Evolutionary conservation across 768 basidiomycete genomes (phyloP).

Genomic region (Kwoniella sp.): DNA sequence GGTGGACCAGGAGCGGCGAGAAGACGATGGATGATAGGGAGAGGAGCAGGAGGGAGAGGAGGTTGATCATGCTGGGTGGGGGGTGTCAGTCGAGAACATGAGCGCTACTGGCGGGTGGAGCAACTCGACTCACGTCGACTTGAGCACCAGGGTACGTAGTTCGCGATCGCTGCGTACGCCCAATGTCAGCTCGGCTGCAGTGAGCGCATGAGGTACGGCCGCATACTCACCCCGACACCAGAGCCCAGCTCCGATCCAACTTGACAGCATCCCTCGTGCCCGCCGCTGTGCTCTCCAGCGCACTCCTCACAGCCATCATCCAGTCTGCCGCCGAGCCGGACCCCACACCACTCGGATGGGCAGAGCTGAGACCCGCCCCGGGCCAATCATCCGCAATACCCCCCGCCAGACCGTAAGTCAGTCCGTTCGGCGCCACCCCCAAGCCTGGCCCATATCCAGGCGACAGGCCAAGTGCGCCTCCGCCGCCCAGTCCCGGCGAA

Average conservation of each 20-base stretch:
- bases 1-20: conserved; percentile 33
- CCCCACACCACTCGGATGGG: too few species aligned
- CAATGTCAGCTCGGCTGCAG: not conserved
- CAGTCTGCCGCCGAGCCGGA: too few species aligned
- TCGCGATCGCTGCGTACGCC: conserved; percentile 41
- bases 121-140: conserved; percentile 33
- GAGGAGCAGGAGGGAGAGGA: conserved; percentile 44
- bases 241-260: conserved; percentile 35
- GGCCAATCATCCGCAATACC: too few species aligned
- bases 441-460: too few species aligned
- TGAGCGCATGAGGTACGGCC: not conserved
- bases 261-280: conserved; percentile 41
- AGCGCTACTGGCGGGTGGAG: not conserved
- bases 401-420: too few species aligned
- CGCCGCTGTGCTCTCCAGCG: too few species aligned
- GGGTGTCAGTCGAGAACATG: not conserved
- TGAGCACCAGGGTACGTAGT: conserved; percentile 37
- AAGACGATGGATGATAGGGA: conserved; percentile 43
- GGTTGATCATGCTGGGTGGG: conserved; percentile 43
- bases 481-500: too few species aligned
- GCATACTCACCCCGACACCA: conserved; percentile 44
- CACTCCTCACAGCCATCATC: too few species aligned
- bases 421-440: too few species aligned
- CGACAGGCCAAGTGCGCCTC: too few species aligned
- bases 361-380: too few species aligned